These are phyloP conservation scores for Plasmodium gonderi DNA, from an alignment of 169 alveolate genomes.

Conservation along the genomic window DNA sequence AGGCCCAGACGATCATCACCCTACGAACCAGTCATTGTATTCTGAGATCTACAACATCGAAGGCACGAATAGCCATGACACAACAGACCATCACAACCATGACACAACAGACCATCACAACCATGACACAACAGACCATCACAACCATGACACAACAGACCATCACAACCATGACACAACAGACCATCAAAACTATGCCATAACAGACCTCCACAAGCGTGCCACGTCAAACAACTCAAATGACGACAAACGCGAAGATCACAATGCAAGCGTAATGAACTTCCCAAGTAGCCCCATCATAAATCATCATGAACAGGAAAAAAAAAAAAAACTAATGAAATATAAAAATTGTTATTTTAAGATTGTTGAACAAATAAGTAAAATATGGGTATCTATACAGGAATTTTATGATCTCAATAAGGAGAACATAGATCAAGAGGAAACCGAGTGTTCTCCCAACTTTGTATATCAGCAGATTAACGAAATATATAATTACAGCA, in stretches of 20 bases:
- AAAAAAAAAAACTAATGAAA: constrained; percentile 5
- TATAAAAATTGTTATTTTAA: constrained; percentile 56
- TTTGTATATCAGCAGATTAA: constrained; percentile 14
- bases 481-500: constrained; percentile 29
- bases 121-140: no score
- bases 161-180: no score
- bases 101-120: no score
- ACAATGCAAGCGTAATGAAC: background rate
- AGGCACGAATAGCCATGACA: background rate
- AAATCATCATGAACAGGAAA: background rate
- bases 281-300: background rate
- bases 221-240: no score
- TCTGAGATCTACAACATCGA: background rate
- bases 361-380: constrained; percentile 52
- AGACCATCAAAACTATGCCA: no score
- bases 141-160: no score
- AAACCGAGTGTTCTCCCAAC: background rate
- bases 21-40: background rate
- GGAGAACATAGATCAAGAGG: constrained; percentile 29
- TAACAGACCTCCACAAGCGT: no score
- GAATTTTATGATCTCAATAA: constrained; percentile 43
- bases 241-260: background rate
- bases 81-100: no score
- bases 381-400: constrained; percentile 51
- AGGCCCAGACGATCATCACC: background rate